Percentiles rank a stretch among this genome's conserved stretches.
Evolutionary conservation across 2,329 filamentous ascomycete species (phyloP).

Genomic region (Orbilia javanica): DNA sequence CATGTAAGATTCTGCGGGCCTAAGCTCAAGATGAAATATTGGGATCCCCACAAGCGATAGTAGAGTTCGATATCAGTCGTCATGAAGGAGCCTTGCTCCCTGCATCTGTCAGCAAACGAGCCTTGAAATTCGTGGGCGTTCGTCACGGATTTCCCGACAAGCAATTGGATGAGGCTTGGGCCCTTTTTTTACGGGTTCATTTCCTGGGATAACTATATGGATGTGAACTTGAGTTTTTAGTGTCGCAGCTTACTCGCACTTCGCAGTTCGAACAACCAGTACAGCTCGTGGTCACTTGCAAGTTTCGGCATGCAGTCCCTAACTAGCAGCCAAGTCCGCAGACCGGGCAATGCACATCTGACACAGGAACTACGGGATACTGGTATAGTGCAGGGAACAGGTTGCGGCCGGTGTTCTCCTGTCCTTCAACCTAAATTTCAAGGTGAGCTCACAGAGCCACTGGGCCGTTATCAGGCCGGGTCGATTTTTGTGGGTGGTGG

Average conservation of each 20-base stretch:
- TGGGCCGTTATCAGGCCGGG: constrained; percentile 5
- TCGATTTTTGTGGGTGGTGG: constrained; percentile 13
- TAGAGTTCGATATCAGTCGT: constrained; percentile 22
- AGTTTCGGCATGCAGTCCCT: not conserved
- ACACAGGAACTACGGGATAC: constrained; percentile 35
- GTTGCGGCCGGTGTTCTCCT: not conserved
- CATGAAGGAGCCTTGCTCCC: constrained; percentile 39
- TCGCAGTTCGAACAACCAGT: constrained; percentile 11
- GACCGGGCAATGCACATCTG: constrained; percentile 35
- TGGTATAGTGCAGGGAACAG: constrained; percentile 9
- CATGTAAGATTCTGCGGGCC: not conserved
- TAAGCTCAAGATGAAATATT: constrained; percentile 36
- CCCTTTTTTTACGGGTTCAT: constrained; percentile 10
- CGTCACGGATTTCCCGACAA: constrained; percentile 33
- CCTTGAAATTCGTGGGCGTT: constrained; percentile 35
- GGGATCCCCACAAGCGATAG: constrained; percentile 9
- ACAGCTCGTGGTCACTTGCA: not conserved
- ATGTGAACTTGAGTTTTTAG: not conserved
- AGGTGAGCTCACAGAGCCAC: not conserved
- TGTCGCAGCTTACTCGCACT: constrained; percentile 42
- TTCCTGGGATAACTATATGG: not conserved
- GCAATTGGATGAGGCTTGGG: constrained; percentile 28
- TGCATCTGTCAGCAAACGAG: constrained; percentile 47
- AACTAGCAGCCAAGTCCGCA: constrained; percentile 39
- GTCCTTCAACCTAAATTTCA: constrained; percentile 10